These are phyloP conservation scores for Discostella stelligera DNA, from an alignment of 352 stramenopile genomes.

Conservation along the genomic window DNA sequence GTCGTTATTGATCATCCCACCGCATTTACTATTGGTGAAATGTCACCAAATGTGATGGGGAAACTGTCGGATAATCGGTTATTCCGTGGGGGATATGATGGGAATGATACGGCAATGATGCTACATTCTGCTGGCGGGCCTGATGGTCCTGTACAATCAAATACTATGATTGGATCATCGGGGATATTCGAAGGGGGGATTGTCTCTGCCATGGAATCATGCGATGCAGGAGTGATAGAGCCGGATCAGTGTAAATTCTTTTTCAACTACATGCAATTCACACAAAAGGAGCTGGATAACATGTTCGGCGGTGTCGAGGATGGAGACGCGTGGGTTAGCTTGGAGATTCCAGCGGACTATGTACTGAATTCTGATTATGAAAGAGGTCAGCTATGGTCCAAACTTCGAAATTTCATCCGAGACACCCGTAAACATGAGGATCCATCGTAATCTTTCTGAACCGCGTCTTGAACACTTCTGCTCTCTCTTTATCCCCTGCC, in stretches of 20 bases:
- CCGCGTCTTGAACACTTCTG: neutral
- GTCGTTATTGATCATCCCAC: conserved; percentile 79
- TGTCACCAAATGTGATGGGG: conserved; percentile 54
- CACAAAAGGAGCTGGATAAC: conserved; percentile 68
- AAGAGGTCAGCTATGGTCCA: conserved; percentile 66
- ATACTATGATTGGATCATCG: conserved; percentile 65
- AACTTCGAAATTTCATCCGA: conserved; percentile 57
- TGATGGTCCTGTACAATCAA: conserved; percentile 41
- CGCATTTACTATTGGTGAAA: conserved; percentile 76
- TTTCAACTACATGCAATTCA: conserved; percentile 79
- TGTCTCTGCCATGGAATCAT: conserved; percentile 51
- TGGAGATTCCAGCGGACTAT: conserved; percentile 68
- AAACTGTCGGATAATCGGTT: conserved; percentile 52
- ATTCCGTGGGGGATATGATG: conserved; percentile 67
- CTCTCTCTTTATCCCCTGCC: too few relatives aligned
- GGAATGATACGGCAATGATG: conserved; percentile 62
- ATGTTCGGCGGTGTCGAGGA: conserved; percentile 62
- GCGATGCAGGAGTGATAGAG: conserved; percentile 37
- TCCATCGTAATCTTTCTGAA: neutral
- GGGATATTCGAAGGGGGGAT: conserved; percentile 75
- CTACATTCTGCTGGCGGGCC: conserved; percentile 61
- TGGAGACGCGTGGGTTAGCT: conserved; percentile 68
- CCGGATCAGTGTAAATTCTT: conserved; percentile 75
- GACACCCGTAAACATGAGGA: conserved; percentile 11
- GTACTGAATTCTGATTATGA: conserved; percentile 65